Conservation (phyloP, 805 yeast genomes). For the Spathaspora arborariae region DNA sequence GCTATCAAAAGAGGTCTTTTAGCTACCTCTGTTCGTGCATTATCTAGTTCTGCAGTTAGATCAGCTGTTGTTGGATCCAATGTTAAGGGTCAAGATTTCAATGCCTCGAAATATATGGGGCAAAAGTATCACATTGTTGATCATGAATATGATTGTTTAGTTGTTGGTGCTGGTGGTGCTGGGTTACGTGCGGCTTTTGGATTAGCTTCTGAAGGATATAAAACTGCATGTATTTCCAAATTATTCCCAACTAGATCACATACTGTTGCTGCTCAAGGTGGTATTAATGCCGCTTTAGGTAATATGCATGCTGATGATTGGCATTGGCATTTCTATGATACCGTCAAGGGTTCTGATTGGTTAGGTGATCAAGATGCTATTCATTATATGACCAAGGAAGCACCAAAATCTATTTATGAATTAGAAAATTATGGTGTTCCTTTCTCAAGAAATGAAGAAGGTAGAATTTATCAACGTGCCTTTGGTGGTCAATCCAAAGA, state of each 20-base stretch:
- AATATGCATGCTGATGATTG: constrained; percentile 98
- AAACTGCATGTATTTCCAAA: constrained; percentile 96
- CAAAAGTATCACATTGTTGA: constrained; percentile 89
- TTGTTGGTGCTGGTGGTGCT: constrained; percentile 99
- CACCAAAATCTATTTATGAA: constrained; percentile 93
- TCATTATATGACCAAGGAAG: constrained; percentile 98
- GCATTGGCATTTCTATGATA: constrained; percentile 99
- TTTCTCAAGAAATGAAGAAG: constrained; percentile 94
- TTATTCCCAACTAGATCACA: constrained; percentile 98
- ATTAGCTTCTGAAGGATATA: constrained; percentile 92
- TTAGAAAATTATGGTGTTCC: constrained; percentile 98
- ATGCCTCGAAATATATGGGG: constrained; percentile 41
- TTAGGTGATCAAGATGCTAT: constrained; percentile 99
- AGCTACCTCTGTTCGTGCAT: constrained; percentile 9
- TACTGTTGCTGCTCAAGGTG: constrained; percentile 99
- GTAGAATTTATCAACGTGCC: constrained; percentile 97
- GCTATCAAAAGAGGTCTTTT: not conserved
- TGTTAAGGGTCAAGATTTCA: constrained; percentile 36
- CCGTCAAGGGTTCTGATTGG: constrained; percentile 99
- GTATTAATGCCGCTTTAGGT: constrained; percentile 98
- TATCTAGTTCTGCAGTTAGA: constrained; percentile 28
- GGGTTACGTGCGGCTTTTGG: constrained; percentile 99
- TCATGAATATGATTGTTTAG: constrained; percentile 97
- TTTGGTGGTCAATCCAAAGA: constrained; percentile 98
- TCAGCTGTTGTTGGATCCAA: constrained; percentile 36